Evolutionary conservation across 2,329 filamentous ascomycete species (phyloP), one percentile per base, ranked within the genome.

Genomic region (Salinomyces thailandicus): DNA sequence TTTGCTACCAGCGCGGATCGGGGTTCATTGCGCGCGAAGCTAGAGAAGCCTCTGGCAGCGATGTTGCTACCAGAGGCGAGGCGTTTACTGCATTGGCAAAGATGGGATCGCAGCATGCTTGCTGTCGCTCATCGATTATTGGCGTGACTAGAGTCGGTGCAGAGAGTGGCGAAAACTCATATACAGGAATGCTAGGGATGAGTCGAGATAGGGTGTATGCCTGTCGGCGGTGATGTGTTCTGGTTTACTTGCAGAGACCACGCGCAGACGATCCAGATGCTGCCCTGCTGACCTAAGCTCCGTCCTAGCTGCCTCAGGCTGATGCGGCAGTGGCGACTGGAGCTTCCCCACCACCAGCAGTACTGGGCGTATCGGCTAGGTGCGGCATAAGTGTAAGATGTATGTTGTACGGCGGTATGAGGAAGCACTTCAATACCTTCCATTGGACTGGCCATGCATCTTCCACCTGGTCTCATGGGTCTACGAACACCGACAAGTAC

Each of bases 21-120:
- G 20, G 62, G 46, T 18, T 47, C 44, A 41, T 47, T 51, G 48
- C 39, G 59, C 39, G 62, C 52, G 50, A 61, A 48, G 47, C 49
- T 62, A 41, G 57, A 65, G 48, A 64, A 64, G 58, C 51, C 56
- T 53, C 63, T 60, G 54, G 55, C 62, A 50, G 59, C 52, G 47
- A 58, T 52, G 46, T 65, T 67, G 63, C 68, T 68, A 62, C 69
- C 68, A 56, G 66, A 64, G 35, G 75, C 61, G 63, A 82, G 72
- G 68, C 73, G 73, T 58, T 71, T 70, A 68, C 76, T 72, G 62
- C 75, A 75, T 63, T 72, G 72, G 54, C 71, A 71, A 50, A 84
- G 63, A 49, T 77, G 75, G 61, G 72, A 74, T 67, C 79, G 77
- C 72, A 85, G 72, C 81, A 85, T 85, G 67, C 62, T 45, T 35